Base-by-base conservation (phyloP, 805 yeast genomes). In the Jamesozyma jinghongensis region DNA sequence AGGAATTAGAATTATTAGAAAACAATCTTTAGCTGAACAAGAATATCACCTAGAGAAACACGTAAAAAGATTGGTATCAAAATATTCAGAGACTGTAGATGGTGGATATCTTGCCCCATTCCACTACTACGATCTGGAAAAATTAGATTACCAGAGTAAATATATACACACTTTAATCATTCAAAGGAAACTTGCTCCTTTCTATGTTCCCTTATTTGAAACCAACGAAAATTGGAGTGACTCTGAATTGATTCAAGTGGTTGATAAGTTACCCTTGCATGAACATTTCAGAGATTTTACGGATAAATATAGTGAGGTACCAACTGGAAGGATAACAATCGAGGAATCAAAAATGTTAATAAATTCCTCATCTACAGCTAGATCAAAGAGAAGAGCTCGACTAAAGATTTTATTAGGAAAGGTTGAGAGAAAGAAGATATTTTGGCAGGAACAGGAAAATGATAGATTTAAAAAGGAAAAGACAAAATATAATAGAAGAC, bases 41-140 rank as follows among this genome's bases (percentile, higher is more conserved):
- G 26, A 32, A 31, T 31, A 31, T 14, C 11, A 14, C 4, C 18
- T 19, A 13, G n/a, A 32, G 8, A 32, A 32, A 20, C 35, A 37
- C 18, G 7, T 25, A 3, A 26, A 32, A n/a, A 4, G 31, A 8
- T 63, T 81, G 41, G 65, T 81, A 19, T 85, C 80, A 3, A 65
- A 71, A 43, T 72, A 59, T 50, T 67, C 66, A 28, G 94, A 85
- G 53, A 75, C 69, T 47, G 95, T 90, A n/a, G 97, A 90, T 63
- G 97, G 97, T n/a, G 97, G 97, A 2, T 86, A 66, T 56, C 63
- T 90, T 46, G 95, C 94, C 1, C 95, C 97, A 0, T 84, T 74
- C 61, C 96, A 96, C 3, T 84, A 84, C 25, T 88, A 88, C 62
- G 74, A 79, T 47, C 67, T 73, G 19, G 77, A 81, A 35, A 79